Base-by-base conservation (phyloP, 2,329 filamentous ascomycete genomes). In the Aschersonia sp. region DNA sequence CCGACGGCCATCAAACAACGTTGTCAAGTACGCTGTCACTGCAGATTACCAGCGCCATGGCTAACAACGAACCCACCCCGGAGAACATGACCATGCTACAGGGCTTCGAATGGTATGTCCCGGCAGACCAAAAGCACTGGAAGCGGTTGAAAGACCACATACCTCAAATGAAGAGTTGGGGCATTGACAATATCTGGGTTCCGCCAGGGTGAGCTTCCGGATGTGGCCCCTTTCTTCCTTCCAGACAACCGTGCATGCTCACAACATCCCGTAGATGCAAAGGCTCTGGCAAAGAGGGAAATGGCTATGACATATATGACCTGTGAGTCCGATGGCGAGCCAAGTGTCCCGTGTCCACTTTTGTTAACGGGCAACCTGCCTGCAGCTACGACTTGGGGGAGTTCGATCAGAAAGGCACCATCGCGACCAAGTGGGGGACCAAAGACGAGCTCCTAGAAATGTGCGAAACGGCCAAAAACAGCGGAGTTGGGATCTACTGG, bases 61-160 rank as follows among this genome's bases (percentile, higher is more conserved):
- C 42, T 32, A 43, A 47, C 30, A n/a, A 50, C 22, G 45, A 49
- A 30, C 45, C 53, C 5, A 45, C 67, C 1, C 61, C 64, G 11
- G 66, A 71, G 56, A 74, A 74, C 52, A 65, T 65, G 57, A 73
- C 77, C 46, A 75, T 86, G 64, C 72, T 86, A 61, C 81, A 87
- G 63, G 77, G 72, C 11, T 86, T 84, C 57, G 83, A 87, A 66
- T 87, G 83, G 83, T 80, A 86, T 56, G 74, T 81, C 5, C 79
- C 80, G 4, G 74, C 73, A 39, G 76, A 82, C 49, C 65, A 74
- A 50, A 67, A 71, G 52, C 81, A 85, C 62, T 85, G 79, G 74
- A 65, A 71, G 45, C 74, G 81, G 12, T 72, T 84, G 2, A 65
- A 67, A 40, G 67, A 69, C 45, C 71, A 72, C 4, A 58, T 84